phyloP scores from a whole-genome alignment of 129 eudicot genomes.

The Ambrosia trifida region DNA sequence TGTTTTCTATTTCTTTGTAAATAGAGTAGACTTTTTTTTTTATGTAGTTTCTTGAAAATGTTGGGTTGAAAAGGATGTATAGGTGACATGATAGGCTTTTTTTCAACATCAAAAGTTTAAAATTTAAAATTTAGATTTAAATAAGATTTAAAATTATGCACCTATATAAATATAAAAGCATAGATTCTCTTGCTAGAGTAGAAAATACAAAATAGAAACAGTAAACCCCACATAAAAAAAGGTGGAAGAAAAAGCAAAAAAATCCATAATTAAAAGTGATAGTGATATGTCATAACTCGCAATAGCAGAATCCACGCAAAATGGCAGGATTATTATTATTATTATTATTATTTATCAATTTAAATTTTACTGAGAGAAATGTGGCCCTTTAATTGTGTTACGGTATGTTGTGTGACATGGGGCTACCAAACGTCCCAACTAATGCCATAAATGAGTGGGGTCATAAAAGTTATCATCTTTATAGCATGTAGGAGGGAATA shows the following conservation, averaged over 20 bases:
- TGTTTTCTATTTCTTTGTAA: neutral
- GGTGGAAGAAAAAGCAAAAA: neutral
- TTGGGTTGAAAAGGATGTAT: conserved; percentile 2
- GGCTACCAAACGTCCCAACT: conserved; percentile 30
- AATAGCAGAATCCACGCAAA: conserved; percentile 29
- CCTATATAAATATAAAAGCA: neutral
- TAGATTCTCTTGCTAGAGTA: neutral
- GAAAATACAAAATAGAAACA: neutral
- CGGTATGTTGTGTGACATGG: conserved; percentile 36
- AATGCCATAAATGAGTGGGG: conserved; percentile 38
- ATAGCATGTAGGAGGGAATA: conserved; percentile 5
- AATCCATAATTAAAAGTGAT: conserved; percentile 11
- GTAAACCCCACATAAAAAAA: neutral
- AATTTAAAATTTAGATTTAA: neutral
- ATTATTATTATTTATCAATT: conserved; percentile 25
- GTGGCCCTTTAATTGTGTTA: conserved; percentile 26
- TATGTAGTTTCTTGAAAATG: neutral
- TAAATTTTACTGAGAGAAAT: conserved; percentile 21
- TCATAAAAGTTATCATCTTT: conserved; percentile 15
- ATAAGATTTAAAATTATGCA: neutral
- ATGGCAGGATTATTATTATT: conserved; percentile 24
- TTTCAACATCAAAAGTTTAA: neutral
- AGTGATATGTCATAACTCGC: conserved; percentile 8
- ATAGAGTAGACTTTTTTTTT: neutral
- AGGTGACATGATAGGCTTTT: neutral